Percentiles rank a stretch among this genome's conserved stretches.
Conservation (phyloP, 371 early-diverging fungal species). For the Dipsacomyces acuminosporus region DNA sequence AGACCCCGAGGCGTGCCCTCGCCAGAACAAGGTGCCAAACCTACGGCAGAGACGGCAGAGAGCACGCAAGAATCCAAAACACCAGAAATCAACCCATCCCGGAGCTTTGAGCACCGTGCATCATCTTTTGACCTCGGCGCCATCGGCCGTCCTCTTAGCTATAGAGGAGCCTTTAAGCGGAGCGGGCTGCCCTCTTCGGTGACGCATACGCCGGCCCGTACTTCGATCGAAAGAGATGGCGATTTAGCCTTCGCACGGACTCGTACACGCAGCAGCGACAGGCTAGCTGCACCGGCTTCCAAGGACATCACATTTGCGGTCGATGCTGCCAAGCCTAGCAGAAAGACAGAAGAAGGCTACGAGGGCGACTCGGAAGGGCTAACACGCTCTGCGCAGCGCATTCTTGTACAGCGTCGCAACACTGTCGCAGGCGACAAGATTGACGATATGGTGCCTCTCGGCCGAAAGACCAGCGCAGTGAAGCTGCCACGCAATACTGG, state of each 20-base stretch:
- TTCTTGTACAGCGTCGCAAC: conserved; percentile 39
- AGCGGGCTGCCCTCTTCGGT: not conserved
- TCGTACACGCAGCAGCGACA: conserved; percentile 20
- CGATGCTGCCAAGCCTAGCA: not conserved
- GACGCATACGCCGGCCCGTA: not conserved
- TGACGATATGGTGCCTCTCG: conserved; percentile 3
- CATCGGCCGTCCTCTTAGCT: conserved; percentile 9
- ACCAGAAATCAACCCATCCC: not conserved
- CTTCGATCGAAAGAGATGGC: not conserved
- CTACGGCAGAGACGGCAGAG: no score
- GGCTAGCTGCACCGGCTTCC: conserved; percentile 5
- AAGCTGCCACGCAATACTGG: conserved; percentile 37
- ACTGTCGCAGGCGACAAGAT: conserved; percentile 44
- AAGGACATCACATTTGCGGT: no score
- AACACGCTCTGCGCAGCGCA: conserved; percentile 7
- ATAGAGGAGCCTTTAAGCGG: not conserved
- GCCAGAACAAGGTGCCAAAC: not conserved
- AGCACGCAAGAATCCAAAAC: not conserved
- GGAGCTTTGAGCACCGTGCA: conserved; percentile 29
- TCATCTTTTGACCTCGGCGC: conserved; percentile 39
- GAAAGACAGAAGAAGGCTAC: conserved; percentile 28
- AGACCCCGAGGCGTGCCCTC: not conserved
- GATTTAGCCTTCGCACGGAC: not conserved
- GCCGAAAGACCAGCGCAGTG: conserved; percentile 11
- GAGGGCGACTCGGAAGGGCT: conserved; percentile 40